phyloP scores from a whole-genome alignment of 2,329 filamentous ascomycete genomes.

The Fusarium dimerum region DNA sequence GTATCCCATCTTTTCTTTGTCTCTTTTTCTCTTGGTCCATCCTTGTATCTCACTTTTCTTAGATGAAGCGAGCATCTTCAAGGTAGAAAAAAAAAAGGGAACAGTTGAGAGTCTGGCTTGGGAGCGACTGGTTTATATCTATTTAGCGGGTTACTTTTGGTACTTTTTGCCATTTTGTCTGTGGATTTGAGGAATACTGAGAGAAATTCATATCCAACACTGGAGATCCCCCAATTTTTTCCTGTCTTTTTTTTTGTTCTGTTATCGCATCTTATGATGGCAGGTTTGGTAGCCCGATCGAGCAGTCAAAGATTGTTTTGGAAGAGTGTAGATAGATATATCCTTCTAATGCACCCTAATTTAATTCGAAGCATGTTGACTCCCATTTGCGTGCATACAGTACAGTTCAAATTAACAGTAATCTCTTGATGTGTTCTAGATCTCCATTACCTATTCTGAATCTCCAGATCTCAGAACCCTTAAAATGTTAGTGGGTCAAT shows the following conservation, averaged over 20 bases:
- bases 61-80: neutral
- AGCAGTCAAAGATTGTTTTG: too few species aligned
- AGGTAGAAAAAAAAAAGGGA: neutral
- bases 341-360: too few species aligned
- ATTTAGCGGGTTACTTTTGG: neutral
- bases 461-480: neutral
- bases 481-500: neutral
- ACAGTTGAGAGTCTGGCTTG: neutral
- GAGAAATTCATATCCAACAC: neutral
- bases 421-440: too few species aligned
- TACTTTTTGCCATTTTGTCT: too few species aligned
- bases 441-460: neutral
- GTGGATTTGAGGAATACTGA: neutral
- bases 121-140: neutral
- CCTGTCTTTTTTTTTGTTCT: too few species aligned
- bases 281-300: too few species aligned
- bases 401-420: too few species aligned
- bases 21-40: neutral
- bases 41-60: neutral
- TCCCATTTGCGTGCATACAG: too few species aligned
- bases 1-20: constrained; percentile 1
- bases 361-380: too few species aligned
- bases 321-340: too few species aligned
- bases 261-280: too few species aligned
- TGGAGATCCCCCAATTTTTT: too few species aligned